phyloP scores from a whole-genome alignment of 2,329 filamentous ascomycete genomes.

The Ceratocystiopsis minuta region DNA sequence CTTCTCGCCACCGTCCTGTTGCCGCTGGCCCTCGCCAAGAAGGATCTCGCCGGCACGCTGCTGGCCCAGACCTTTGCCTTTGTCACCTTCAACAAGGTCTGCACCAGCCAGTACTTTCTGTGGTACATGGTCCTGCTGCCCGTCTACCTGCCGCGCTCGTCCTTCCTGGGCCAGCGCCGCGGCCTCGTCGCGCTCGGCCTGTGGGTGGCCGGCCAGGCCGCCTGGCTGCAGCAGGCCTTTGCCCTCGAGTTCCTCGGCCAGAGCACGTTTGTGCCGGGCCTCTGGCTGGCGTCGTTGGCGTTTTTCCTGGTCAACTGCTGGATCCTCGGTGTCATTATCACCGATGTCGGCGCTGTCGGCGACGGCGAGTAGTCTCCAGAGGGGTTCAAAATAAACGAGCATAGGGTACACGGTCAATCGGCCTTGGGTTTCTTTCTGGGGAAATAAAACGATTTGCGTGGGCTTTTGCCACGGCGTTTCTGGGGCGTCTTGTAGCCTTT shows the following conservation, averaged over 20 bases:
- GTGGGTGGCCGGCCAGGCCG: constrained; percentile 61
- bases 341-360: constrained; percentile 29
- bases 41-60: constrained; percentile 67
- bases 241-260: constrained; percentile 60
- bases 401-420: too few relatives aligned
- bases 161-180: constrained; percentile 40
- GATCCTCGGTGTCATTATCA: constrained; percentile 66
- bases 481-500: too few relatives aligned
- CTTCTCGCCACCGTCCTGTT: constrained; percentile 62
- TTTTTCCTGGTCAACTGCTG: constrained; percentile 82
- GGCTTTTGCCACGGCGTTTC: too few relatives aligned
- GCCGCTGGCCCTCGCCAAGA: constrained; percentile 53
- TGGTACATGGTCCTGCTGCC: constrained; percentile 95
- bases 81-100: constrained; percentile 96
- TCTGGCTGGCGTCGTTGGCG: constrained; percentile 55
- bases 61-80: constrained; percentile 93
- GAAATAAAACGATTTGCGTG: too few relatives aligned
- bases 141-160: constrained; percentile 70
- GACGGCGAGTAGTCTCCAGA: too few relatives aligned
- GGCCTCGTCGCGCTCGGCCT: constrained; percentile 48
- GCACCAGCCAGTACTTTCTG: constrained; percentile 97
- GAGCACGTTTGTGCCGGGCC: constrained; percentile 69
- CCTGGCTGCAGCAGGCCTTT: constrained; percentile 62
- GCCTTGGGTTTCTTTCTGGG: too few relatives aligned
- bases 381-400: too few relatives aligned